phyloP scores from a whole-genome alignment of 2,329 filamentous ascomycete genomes.

The Beauveria sp. region DNA sequence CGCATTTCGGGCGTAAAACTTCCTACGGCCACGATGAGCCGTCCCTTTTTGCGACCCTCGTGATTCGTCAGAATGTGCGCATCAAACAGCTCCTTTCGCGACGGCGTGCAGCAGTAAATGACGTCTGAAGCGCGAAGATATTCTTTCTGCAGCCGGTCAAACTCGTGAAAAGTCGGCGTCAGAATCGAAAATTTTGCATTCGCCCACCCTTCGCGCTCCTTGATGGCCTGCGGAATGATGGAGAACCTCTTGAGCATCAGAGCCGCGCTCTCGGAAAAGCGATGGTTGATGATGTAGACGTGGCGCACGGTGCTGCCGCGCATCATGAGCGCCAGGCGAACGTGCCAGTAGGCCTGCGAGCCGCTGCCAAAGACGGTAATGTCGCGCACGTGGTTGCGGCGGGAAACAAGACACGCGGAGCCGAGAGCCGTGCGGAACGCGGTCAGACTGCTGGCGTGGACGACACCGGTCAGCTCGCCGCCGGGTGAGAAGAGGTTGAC shows the following conservation, averaged over 20 bases:
- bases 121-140: constrained; percentile 67
- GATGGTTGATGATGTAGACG: constrained; percentile 76
- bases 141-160: constrained; percentile 57
- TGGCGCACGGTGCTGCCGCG: constrained; percentile 63
- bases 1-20: constrained; percentile 66
- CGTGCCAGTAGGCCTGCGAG: constrained; percentile 90
- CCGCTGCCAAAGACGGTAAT: constrained; percentile 82
- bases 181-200: constrained; percentile 60
- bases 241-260: constrained; percentile 42
- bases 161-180: constrained; percentile 65
- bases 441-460: constrained; percentile 68
- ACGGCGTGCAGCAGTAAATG: constrained; percentile 85
- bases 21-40: constrained; percentile 66
- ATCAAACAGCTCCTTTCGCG: constrained; percentile 67
- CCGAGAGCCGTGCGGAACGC: constrained; percentile 73
- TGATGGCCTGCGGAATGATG: constrained; percentile 32
- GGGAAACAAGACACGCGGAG: constrained; percentile 56
- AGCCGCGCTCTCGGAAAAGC: constrained; percentile 52
- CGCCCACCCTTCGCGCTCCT: constrained; percentile 53
- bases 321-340: constrained; percentile 72
- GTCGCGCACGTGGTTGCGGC: constrained; percentile 63
- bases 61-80: constrained; percentile 61
- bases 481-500: constrained; percentile 59
- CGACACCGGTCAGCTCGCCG: constrained; percentile 56
- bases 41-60: constrained; percentile 61